Evolutionary conservation across 2,329 filamentous ascomycete genomes (phyloP), one percentile per base, ranked within the genome.

Genomic region (Colletotrichum sp.): DNA sequence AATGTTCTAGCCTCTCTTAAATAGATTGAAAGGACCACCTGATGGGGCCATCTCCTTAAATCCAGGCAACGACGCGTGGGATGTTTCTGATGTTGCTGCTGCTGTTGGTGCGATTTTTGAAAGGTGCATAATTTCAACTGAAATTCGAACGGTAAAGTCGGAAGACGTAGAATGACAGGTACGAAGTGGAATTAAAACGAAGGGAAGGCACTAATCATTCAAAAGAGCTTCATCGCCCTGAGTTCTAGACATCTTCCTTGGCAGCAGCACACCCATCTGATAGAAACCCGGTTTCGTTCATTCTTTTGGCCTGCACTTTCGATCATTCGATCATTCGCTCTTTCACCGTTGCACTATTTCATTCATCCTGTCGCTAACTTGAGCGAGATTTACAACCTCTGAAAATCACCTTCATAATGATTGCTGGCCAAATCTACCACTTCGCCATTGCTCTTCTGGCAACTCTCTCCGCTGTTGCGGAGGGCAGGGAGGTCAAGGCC

Each of bases 191-290:
- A 48, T 22, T 0, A 4, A 0, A n/a, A 12, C n/a, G 18, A n/a
- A 48, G 18, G 3, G 18, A 18, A 48, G 18, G 9, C 0, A n/a
- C 2, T 6, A 48, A 48, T n/a, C 9, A 2, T 6, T 6, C 1
- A 48, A 48, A 48, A 52, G n/a, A 22, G 10, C 44, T 22, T 52
- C 44, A 8, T 22, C 22, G 6, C n/a, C 44, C 44, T 1, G 1
- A 8, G 1, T 4, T 48, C n/a, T 44, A 13, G 2, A 1, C 44
- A 48, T 5, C 10, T 7, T 48, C 8, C 44, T 48, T 48, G 10
- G 10, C 44, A 44, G 39, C 39, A 48, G 3, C 2, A 48, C 9
- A 22, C 3, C 18, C 39, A 48, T 1, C 44, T 48, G 44, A 3
- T 48, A 22, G 10, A 22, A 6, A 48, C n/a, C 44, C 22, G 44